These are phyloP conservation scores for Metschnikowia gruessii DNA, from an alignment of 805 yeast genomes.

Conservation along the genomic window DNA sequence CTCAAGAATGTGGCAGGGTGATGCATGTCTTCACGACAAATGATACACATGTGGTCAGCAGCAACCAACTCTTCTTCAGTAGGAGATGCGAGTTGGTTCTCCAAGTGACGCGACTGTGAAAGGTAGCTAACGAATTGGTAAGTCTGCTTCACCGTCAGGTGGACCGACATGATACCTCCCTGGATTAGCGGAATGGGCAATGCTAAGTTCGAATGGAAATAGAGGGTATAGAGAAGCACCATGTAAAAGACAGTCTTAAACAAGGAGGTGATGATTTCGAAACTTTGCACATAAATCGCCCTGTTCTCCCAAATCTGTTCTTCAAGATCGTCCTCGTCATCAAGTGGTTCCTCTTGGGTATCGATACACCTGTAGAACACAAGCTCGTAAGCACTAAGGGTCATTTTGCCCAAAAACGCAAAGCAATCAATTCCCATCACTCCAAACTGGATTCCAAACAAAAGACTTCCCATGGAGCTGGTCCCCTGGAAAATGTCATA, in stretches of 20 bases:
- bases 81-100: conserved; percentile 61
- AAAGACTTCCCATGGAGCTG: conserved; percentile 54
- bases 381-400: conserved; percentile 57
- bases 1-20: conserved; percentile 38
- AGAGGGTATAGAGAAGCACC: conserved; percentile 34
- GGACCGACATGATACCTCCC: conserved; percentile 43
- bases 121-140: conserved; percentile 48
- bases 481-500: conserved; percentile 50
- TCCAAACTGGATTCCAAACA: conserved; percentile 76
- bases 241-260: conserved; percentile 30
- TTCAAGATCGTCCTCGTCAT: conserved; percentile 33
- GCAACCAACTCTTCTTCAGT: conserved; percentile 52
- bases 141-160: conserved; percentile 29
- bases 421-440: conserved; percentile 55
- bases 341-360: neutral
- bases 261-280: conserved; percentile 52
- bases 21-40: conserved; percentile 88
- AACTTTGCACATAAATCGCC: conserved; percentile 52
- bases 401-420: conserved; percentile 43
- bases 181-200: conserved; percentile 42
- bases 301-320: conserved; percentile 76
- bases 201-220: conserved; percentile 29
- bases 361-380: conserved; percentile 34
- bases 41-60: conserved; percentile 69
- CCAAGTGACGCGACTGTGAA: conserved; percentile 60